Evolutionary conservation across 306 rosid genomes (phyloP).

Genomic region (Gleditsia sinensis): DNA sequence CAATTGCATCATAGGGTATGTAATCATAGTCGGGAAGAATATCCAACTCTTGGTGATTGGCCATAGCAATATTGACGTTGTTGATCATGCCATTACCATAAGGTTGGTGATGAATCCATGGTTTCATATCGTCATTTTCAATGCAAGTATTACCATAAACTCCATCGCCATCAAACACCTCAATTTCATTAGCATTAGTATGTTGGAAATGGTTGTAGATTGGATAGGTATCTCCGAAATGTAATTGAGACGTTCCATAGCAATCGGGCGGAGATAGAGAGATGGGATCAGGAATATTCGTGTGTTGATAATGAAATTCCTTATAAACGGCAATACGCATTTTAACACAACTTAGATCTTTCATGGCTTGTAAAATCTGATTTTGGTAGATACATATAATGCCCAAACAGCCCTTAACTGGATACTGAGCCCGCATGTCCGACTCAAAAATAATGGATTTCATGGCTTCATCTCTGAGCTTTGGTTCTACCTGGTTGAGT

Average conservation of each 20-base stretch:
- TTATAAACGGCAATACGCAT: background rate
- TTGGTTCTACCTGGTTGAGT: constrained; percentile 1
- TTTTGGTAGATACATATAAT: constrained; percentile 2
- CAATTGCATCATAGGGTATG: constrained; percentile 40
- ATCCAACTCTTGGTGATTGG: constrained; percentile 33
- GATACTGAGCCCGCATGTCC: constrained; percentile 45
- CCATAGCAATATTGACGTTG: too few species aligned
- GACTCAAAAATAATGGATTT: constrained; percentile 59
- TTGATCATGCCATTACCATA: too few species aligned
- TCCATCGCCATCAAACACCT: background rate
- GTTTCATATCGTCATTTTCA: constrained; percentile 20
- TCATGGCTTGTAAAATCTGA: background rate
- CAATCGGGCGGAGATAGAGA: background rate
- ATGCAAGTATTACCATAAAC: constrained; percentile 9
- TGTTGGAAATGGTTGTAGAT: background rate
- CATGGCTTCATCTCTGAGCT: constrained; percentile 50
- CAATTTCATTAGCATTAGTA: background rate
- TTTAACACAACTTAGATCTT: constrained; percentile 3
- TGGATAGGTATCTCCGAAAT: background rate
- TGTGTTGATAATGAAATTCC: constrained; percentile 23
- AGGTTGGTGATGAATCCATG: constrained; percentile 10
- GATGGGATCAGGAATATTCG: background rate
- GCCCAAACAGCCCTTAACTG: constrained; percentile 45
- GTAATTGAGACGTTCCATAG: too few species aligned
- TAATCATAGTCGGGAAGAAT: constrained; percentile 33